Evolutionary conservation across 495 filamentous ascomycete species (phyloP), one percentile per base, ranked within the genome.

Genomic region (Aspergillus indologenus): DNA sequence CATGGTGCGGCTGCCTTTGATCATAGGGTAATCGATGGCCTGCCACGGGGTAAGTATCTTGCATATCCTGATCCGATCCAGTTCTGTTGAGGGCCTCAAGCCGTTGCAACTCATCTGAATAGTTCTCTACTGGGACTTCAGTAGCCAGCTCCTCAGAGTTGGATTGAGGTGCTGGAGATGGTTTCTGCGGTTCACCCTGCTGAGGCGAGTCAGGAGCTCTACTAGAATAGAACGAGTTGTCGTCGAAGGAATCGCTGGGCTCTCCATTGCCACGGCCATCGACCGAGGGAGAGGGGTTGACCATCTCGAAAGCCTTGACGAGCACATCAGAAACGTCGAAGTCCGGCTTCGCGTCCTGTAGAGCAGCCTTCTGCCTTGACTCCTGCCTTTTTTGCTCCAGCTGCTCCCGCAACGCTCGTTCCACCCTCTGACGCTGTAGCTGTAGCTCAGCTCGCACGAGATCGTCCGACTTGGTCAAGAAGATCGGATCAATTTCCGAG

Each of bases 141-240:
- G 62, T 23, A 51, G 61, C 62, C 54, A 59, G 52, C 34, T 65
- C 69, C 52, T 65, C 61, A n/a, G 67, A 57, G 45, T 64, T 60
- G 26, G 68, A 57, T 49, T 64, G 64, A 53, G 61, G 57, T 26
- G 50, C 66, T n/a, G 73, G 65, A 45, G 75, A 74, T 44, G 61
- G 60, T 46, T 64, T 69, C 45, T 57, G 68, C 17, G 67, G 71
- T 4, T 66, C 65, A 54, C 67, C 73, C 17, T 59, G 60, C 31
- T 68, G 70, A 15, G 70, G 75, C 45, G 81, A 82, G 57, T 80
- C 78, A 67, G 81, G 79, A 54, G 80, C 77, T 75, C 85, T 87
- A 78, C 91, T 96, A 48, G 91, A 96, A 75, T 97, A 96, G 72
- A 94, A 93, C n/a, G 90, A 92, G 62, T 94, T 92, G 66, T 93